Evolutionary conservation across 2,329 filamentous ascomycete genomes (phyloP), one percentile per base, ranked within the genome.

Genomic region (Claviceps spartinae): DNA sequence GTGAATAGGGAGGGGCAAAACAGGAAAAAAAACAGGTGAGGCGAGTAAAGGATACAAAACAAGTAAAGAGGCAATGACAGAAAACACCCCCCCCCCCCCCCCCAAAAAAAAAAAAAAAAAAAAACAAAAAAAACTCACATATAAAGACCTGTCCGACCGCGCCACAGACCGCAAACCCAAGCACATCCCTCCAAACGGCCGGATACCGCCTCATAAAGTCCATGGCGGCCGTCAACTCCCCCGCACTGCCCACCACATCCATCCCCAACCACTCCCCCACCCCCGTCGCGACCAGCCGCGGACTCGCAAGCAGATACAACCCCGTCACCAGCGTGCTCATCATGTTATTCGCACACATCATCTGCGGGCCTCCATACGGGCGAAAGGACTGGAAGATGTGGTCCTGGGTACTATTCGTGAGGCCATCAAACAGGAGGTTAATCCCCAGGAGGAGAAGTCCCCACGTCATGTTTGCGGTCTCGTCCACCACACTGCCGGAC

Each of bases 331-430:
- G 63, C 3, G 89, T 91, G 60, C 81, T 85, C 68, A 97, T 85
- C 52, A 95, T 73, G 66, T 97, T 98, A 69, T 96, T 88, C 41
- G 91, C 90, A 65, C 90, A 94, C 93, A 98, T 98, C 93, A 98
- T 98, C 77, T 98, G 93, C 54, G 91, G 89, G 9, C 93, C 93
- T 2, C 82, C 81, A 66, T 93, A 96, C 14, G 84, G 82, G 57
- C 81, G 81, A 69, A 89, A 95, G 6, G 80, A 76, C 57, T 71
- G 69, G 67, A 97, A 96, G 67, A 98, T 88, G 68, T 95, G 83
- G 68, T 98, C 93, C 74, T 98, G 93, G 2, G 91, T 95, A 51
- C 85, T 89, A 69, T 98, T 98, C 54, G 91, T 97, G 51, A 98
- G 76, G 57, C 93, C 93, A 67, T 98, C 93, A 62, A 98, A 93